phyloP scores from a whole-genome alignment of 73 alveolate species.

The Paramecium pentaurelia region DNA sequence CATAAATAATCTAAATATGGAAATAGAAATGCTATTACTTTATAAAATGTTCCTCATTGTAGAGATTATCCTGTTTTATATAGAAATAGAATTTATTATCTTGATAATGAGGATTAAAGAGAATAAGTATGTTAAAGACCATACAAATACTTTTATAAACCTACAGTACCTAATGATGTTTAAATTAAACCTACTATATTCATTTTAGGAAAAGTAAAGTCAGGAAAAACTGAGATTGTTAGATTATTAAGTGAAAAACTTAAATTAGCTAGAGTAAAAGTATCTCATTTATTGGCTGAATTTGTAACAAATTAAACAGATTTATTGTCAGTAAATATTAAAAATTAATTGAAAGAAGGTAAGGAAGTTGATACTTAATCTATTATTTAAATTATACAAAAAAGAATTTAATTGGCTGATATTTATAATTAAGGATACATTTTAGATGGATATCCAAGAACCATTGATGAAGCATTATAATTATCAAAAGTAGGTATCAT shows the following conservation, averaged over 20 bases:
- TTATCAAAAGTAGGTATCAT: slow-evolving; percentile 76
- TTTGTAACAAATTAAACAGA: slow-evolving; percentile 68
- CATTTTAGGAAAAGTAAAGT: slow-evolving; percentile 82
- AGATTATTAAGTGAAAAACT: slow-evolving; percentile 72
- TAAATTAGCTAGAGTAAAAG: slow-evolving; percentile 74
- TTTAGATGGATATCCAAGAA: slow-evolving; percentile 94
- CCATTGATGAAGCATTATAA: slow-evolving; percentile 81
- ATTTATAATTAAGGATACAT: slow-evolving; percentile 78
- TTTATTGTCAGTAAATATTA: slow-evolving; percentile 65
- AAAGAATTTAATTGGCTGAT: slow-evolving; percentile 84
- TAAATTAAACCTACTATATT: slow-evolving; percentile 70
- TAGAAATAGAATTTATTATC: slow-evolving; percentile 90
- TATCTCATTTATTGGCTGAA: slow-evolving; percentile 64
- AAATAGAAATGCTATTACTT: slow-evolving; percentile 75
- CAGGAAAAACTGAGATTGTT: slow-evolving; percentile 88
- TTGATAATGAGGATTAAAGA: slow-evolving; percentile 84
- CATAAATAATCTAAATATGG: slow-evolving; percentile 81
- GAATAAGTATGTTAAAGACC: slow-evolving; percentile 79
- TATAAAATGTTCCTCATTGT: slow-evolving; percentile 74
- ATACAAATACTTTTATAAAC: slow-evolving; percentile 67
- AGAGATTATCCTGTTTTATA: slow-evolving; percentile 85
- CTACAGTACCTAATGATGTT: slow-evolving; percentile 74
- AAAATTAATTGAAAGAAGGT: slow-evolving; percentile 76
- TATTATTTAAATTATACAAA: slow-evolving; percentile 76
- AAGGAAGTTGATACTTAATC: slow-evolving; percentile 78